These are phyloP conservation scores for Anacardium occidentale DNA, from an alignment of 345 rosid genomes.

Conservation along the genomic window DNA sequence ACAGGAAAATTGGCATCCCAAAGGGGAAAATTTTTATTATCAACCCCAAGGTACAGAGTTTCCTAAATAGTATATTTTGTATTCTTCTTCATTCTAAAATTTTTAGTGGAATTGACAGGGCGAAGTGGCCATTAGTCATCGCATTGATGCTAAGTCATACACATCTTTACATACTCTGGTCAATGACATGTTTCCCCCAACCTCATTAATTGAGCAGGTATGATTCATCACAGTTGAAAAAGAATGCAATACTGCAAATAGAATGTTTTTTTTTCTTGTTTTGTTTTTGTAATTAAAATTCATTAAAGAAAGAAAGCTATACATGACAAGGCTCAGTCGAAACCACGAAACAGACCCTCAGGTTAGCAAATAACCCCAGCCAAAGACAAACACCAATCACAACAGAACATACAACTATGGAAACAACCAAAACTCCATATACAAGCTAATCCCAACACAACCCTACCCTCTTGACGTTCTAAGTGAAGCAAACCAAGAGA, in stretches of 20 bases:
- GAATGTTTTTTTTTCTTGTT: too few relatives aligned
- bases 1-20: constrained; percentile 86
- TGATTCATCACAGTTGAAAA: neutral
- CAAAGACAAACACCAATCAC: too few relatives aligned
- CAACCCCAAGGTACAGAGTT: constrained; percentile 71
- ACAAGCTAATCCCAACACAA: too few relatives aligned
- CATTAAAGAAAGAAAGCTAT: too few relatives aligned
- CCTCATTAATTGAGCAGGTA: constrained; percentile 79
- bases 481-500: too few relatives aligned
- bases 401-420: too few relatives aligned
- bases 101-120: constrained; percentile 48
- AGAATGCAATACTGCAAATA: neutral
- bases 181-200: constrained; percentile 91
- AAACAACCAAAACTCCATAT: too few relatives aligned
- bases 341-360: too few relatives aligned
- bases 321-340: too few relatives aligned
- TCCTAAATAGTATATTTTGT: neutral
- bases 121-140: constrained; percentile 85
- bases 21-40: constrained; percentile 88
- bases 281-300: too few relatives aligned
- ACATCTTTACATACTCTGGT: constrained; percentile 87
- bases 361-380: too few relatives aligned
- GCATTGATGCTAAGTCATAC: constrained; percentile 72
- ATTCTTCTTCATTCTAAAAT: neutral
- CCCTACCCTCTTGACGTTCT: too few relatives aligned